Base-by-base conservation (phyloP, 768 basidiomycete species). In the Boletus sp. region DNA sequence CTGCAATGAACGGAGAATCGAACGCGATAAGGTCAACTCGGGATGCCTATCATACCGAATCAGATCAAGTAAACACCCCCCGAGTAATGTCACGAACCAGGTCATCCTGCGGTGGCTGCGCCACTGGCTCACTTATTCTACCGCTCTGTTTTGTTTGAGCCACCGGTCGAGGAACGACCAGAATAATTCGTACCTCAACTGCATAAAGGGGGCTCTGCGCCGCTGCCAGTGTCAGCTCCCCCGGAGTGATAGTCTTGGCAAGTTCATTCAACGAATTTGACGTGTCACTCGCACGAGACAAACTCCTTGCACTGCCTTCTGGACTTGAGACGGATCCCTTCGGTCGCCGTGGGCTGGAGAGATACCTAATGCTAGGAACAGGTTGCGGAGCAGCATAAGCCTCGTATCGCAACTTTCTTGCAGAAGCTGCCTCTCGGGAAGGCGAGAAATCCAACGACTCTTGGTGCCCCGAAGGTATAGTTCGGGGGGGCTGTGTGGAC, bases 301-400 rank as follows among this genome's bases (percentile, higher is more conserved):
- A 61, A 33, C 72, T 70, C 47, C 64, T 67, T 33, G 64, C 60
- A 7, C 70, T 70, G 50, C 57, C 69, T 41, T 66, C 67, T 43
- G 66, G 60, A 58, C 77, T 74, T 17, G 74, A 73, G 43, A 60
- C 53, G 3, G 77, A 75, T 54, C 73, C 73, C 49, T 68, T 66
- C 57, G 53, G 56, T 67, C 51, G 68, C 45, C 60, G 59, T 40
- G 64, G 62, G 52, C 72, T 73, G 30, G 72, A 56, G 19, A 64
- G 58, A 19, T 68, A 64, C 43, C 76, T 70, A 14, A 82, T 69
- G 37, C 80, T 76, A n/a, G 75, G 72, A 11, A 76, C 70, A 15
- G 77, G 74, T 51, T 74, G 77, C 23, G 88, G 88, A 2, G 82
- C 63, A 23, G 83, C 87, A 64, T 90, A 90, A 30, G 88, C 84